Base-by-base conservation (phyloP, 129 eudicot species). In the Cynara cardunculus region DNA sequence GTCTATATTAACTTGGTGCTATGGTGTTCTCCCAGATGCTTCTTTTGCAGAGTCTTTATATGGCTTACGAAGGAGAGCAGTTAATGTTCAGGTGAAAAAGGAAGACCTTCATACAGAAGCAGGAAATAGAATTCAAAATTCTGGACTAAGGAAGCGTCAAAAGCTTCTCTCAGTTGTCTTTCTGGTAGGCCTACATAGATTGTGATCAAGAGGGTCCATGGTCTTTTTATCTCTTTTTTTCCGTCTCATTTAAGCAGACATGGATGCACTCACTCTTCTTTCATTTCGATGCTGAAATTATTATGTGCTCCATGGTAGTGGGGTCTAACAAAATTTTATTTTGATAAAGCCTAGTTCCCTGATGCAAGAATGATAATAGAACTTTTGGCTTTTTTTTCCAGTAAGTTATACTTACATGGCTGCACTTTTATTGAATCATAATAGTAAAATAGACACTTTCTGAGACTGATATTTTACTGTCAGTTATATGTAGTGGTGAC, bases 11-110 rank as follows among this genome's bases (percentile, higher is more conserved):
- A 72, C 31, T 0, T 66, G 25, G 31, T 84, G 76, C 24, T 82
- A 39, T 89, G 80, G 62, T 76, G 71, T 83, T 78, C 75, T 61
- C 22, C 80, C 89, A 94, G 99, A 96, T 90, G 99, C 97, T 78
- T 96, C 97, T 21, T 96, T 96, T 84, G 87, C 99, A 6, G 99
- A 96, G 80, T 92, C 99, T 79, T 86, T 96, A 79, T 96, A 96
- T 83, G 99, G 99, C 25, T 83, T 96, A 78, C 86, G 99, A 75
- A 88, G 99, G 85, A 90, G 99, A 80, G 90, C 89, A 35, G 93
- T 89, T 78, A 88, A 87, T 56, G 32, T 89, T 37, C 87, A 79
- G 46, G 30, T 90, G 83, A 87, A 84, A 65, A 91, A 84, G 75
- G 85, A 84, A 59, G 76, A 68, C 83, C 35, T 44, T 66, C 86